Evolutionary conservation across 1,284 basidiomycete genomes (phyloP), one percentile per base, ranked within the genome.

Genomic region (Rugiboletus extremiorientalis): DNA sequence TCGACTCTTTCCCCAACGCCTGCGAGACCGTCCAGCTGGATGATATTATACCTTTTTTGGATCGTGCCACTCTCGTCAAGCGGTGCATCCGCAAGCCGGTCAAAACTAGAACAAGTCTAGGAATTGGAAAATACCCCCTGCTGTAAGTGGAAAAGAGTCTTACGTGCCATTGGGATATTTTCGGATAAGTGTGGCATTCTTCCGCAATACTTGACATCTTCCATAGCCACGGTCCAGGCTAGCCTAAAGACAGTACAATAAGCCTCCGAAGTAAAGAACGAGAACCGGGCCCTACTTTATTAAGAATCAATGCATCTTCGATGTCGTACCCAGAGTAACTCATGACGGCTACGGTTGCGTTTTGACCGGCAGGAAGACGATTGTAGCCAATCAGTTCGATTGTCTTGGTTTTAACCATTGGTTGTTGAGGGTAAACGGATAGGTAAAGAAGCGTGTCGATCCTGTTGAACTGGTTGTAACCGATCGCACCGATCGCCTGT

Each of bases 301-400:
- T 99, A 57, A 98, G 78, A 68, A 99, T 97, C 55, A 99, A 80
- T 2, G 97, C 97, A 76, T 99, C 97, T 76, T 99, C 97, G 61
- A 99, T 99, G 82, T 99, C 97, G 74, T 99, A 99, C 30, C 97
- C 97, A 4, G 95, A 98, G 77, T 92, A 99, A 70, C 92, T 95
- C 97, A 99, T 99, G 63, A 99, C 95, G 4, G 96, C 98, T 41
- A 99, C 93, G 1, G 91, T 99, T 7, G 96, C 97, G 71, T 99
- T 99, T 75, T 99, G 96, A 8, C 97, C 97, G 6, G 97, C 97
- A 1, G 97, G 97, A 10, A 99, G 83, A 63, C 90, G 89, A 76
- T 99, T 96, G 72, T 99, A 99, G 1, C 96, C 96, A 55, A 98
- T 86, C 52, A 99, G 76, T 72, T 99, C 97, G 62, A 99, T 98